Percentiles rank a stretch among this genome's conserved stretches.
Evolutionary conservation across 78 protist genomes (phyloP).

Genomic region (Tieghemostelium lacteum): DNA sequence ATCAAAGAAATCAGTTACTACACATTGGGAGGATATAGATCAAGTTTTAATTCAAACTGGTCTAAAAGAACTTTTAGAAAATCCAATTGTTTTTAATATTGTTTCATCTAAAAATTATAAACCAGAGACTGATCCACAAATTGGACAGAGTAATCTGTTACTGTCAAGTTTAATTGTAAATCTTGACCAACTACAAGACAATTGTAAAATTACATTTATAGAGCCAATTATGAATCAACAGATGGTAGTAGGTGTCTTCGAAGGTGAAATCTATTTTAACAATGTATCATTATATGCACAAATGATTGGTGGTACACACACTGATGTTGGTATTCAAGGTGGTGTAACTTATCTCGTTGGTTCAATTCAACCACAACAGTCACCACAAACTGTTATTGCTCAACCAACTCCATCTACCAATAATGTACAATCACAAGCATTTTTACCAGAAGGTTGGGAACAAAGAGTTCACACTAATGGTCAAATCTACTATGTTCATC

Average conservation of each 20-base stretch:
- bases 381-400: background rate
- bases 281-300: conserved; percentile 34
- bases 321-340: conserved; percentile 69
- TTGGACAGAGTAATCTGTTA: conserved; percentile 13
- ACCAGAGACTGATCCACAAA: conserved; percentile 13
- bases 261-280: conserved; percentile 62
- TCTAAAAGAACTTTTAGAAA: background rate
- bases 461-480: conserved; percentile 47
- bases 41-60: conserved; percentile 13
- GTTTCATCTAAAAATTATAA: conserved; percentile 5
- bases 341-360: background rate
- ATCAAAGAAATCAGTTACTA: conserved; percentile 4
- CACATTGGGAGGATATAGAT: conserved; percentile 20
- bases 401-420: background rate
- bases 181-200: conserved; percentile 5
- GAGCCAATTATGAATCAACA: conserved; percentile 56
- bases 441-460: conserved; percentile 65
- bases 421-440: background rate
- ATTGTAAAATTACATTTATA: conserved; percentile 17
- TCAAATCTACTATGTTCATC: conserved; percentile 61
- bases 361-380: background rate
- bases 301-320: conserved; percentile 31
- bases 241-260: conserved; percentile 46
- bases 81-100: conserved; percentile 44
- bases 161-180: background rate